Base-by-base conservation (phyloP, 2,329 filamentous ascomycete species). In the Fusarium musae region DNA sequence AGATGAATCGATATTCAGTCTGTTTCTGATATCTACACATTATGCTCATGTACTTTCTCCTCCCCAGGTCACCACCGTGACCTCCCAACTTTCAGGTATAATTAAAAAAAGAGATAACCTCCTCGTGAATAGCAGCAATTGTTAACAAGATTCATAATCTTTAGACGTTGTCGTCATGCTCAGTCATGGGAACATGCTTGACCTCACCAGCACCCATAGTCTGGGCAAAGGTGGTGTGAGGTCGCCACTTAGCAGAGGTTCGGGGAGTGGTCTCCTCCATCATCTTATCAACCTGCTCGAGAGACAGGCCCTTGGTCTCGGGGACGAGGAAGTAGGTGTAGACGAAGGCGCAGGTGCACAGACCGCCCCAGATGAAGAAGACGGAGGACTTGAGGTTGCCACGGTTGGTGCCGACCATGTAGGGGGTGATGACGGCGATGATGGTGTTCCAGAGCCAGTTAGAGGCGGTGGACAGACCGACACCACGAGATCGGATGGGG, bases 251-350 rank as follows among this genome's bases (percentile, higher is more conserved):
- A 84, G 89, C 85, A 6, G 93, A 95, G 23, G 89, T 94, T 74
- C 93, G 90, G 42, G 94, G 93, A 26, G 89, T 94, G 43, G 89
- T 91, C 89, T 97, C 93, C 86, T 95, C 93, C 87, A 96, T 90
- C 93, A 97, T 96, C 87, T 90, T 91, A 85, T 94, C 92, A 79
- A 94, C 91, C 85, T 94, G 92, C 85, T 94, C 92, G 47, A 94
- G 90, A 59, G 92, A 92, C 52, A 94, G 87, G 63, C 92, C 92
- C 88, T 93, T 93, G 81, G 91, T 93, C 85, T 93, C 91, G 67
- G 90, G 91, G 43, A 94, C 86, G 63, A 94, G 86, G 87, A 93
- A 92, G 87, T 92, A 94, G 64, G 90, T 84, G 85, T 93, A 94
- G 79, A 90, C 79, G 56, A 89, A 85, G 61, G 88, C 87, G 68